These are phyloP conservation scores for Mortierella sp. DNA, from an alignment of 371 early-diverging fungal genomes.

Conservation along the genomic window DNA sequence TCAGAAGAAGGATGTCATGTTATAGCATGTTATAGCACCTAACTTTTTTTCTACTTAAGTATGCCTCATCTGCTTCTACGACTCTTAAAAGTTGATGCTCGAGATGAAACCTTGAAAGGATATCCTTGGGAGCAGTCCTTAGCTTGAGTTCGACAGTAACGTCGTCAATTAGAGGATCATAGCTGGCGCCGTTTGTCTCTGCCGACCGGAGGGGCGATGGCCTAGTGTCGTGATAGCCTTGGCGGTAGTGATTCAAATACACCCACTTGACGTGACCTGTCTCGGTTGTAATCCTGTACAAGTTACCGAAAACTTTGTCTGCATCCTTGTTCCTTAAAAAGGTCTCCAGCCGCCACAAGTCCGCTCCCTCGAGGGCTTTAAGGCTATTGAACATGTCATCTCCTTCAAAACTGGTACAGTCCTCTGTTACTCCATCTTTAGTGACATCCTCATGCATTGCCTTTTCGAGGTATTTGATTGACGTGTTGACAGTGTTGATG, in stretches of 20 bases:
- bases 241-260: conserved; percentile 17
- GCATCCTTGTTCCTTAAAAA: conserved; percentile 12
- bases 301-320: conserved; percentile 25
- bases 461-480: no score
- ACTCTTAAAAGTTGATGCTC: not conserved
- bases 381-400: not conserved
- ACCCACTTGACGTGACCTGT: conserved; percentile 36
- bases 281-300: conserved; percentile 19
- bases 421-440: no score
- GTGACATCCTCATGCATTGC: no score
- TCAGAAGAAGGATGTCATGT: no score
- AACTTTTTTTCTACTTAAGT: no score
- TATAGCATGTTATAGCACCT: no score
- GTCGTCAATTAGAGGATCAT: conserved; percentile 7
- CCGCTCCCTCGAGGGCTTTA: conserved; percentile 23
- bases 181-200: not conserved
- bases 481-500: no score
- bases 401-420: conserved; percentile 2
- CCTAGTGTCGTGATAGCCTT: conserved; percentile 9
- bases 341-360: conserved; percentile 14
- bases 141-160: conserved; percentile 11
- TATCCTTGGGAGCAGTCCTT: not conserved
- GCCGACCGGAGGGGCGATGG: not conserved
- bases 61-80: no score
- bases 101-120: not conserved